Evolutionary conservation across 2,329 filamentous ascomycete genomes (phyloP), one percentile per base, ranked within the genome.

Genomic region (Plenodomus lindquistii): DNA sequence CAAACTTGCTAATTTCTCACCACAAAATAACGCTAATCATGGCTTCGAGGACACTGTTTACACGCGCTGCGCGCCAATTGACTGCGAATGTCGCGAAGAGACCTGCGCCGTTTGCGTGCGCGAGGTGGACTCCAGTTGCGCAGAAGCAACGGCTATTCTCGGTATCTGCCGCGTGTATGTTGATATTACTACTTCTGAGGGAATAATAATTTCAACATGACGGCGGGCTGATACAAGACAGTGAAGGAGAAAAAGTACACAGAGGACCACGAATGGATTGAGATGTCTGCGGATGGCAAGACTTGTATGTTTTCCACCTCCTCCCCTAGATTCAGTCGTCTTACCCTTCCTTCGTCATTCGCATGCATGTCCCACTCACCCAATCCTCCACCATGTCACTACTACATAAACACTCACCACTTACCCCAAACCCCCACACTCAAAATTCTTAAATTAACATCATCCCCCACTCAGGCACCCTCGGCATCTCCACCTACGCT

Each of bases 201-300:
- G 38, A 49, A 48, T 50, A 44, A 42, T 29, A 17, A 22, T 19
- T 21, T 36, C 9, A 18, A 3, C 24, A 18, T 8, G 18, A 29
- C 22, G 18, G 8, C 35, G 20, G 17, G 43, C 65, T 69, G 49
- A 70, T 46, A 39, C 13, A 2, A 11, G 2, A 31, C 55, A 89
- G 86, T 76, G 66, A 77, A 80, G 46, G 78, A 83, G 63, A 93
- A 94, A 78, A 89, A 87, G 73, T 99, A 96, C 81, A 97, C 94
- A 59, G 88, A 92, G 73, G 93, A 97, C 71, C 94, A 99, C 81
- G 94, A 99, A 80, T 99, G 94, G 94, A 86, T 99, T 72, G 91
- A 97, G 75, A 79, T 96, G 52, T 87, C 86, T 47, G 85, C 84
- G 42, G 89, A 95, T 76, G 85, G 87, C 72, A 93, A 89, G 75